These are phyloP conservation scores for Suhomyces yuchorum DNA, from an alignment of 1,139 yeast species.

Conservation along the genomic window DNA sequence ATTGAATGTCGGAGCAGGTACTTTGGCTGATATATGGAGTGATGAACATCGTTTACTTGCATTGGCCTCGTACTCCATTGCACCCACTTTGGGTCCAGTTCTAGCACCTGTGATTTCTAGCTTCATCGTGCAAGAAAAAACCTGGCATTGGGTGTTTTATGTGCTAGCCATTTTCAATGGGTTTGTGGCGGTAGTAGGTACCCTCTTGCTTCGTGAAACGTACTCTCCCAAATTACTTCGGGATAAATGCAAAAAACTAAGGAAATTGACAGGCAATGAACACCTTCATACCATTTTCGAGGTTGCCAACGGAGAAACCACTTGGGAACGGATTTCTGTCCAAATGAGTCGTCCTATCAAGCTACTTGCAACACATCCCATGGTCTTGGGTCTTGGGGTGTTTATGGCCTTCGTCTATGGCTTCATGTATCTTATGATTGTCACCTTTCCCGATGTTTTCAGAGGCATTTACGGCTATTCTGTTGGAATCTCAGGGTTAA, in stretches of 20 bases:
- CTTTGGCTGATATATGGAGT: constrained; percentile 61
- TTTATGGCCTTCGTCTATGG: constrained; percentile 69
- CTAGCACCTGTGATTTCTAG: constrained; percentile 39
- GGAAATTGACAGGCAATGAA: constrained; percentile 53
- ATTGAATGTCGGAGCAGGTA: constrained; percentile 71
- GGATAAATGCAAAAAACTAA: constrained; percentile 46
- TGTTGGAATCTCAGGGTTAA: constrained; percentile 55
- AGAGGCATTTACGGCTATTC: constrained; percentile 46
- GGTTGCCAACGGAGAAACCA: constrained; percentile 37
- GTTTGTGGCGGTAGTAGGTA: constrained; percentile 45
- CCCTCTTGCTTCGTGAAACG: constrained; percentile 53
- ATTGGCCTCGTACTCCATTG: constrained; percentile 59
- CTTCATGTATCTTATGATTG: constrained; percentile 61
- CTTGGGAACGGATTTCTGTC: constrained; percentile 32
- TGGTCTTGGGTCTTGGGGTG: constrained; percentile 60
- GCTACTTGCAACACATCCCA: constrained; percentile 57
- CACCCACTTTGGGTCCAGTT: constrained; percentile 52
- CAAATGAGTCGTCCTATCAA: constrained; percentile 56
- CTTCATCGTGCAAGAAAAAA: constrained; percentile 27
- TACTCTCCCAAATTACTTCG: constrained; percentile 58
- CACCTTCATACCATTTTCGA: constrained; percentile 63
- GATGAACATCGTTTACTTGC: constrained; percentile 57
- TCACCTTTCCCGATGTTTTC: constrained; percentile 59
- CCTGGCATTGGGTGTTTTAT: constrained; percentile 68
- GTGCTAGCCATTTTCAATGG: constrained; percentile 59